Evolutionary conservation across 306 rosid species (phyloP), one percentile per base, ranked within the genome.

Genomic region (Spatholobus suberectus): DNA sequence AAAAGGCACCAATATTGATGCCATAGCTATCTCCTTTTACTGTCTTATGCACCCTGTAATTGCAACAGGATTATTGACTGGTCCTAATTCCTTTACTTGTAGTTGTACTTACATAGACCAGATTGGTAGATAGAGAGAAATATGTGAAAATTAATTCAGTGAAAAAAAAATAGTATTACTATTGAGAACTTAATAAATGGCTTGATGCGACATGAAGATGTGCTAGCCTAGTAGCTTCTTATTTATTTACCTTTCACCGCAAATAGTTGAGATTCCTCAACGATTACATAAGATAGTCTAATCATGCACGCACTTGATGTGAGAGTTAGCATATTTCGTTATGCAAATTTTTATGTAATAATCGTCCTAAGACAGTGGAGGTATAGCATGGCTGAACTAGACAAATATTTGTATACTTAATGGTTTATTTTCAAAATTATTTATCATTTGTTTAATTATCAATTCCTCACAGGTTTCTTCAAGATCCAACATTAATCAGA

Each of bases 1-100:
- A 78, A 87, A 80, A 81, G 77, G 81, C 85, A 61, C 83, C 86
- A 70, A 76, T 51, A 21, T 84, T 84, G 86, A 92, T 92, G 91
- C 91, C 91, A 71, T 54, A 20, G 6, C 83, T 73, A 20, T 73
- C 73, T 77, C 77, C 76, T 81, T 87, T 84, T 65, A 46, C 81
- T 49, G 65, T 86, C 38, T 58, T 37, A 75, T 34, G 20, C 73
- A 75, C 83, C 35, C 47, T 57, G 52, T 46, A 43, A 32, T 63
- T 73, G 29, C 77, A 34, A 85, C 76, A 57, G 38, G 81, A 70
- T 55, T 59, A 82, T 88, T 81, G 84, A 85, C 90, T 79, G 40
- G 80, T 66, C 84, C 54, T 69, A 26, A 63, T 80, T 65, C 54
- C 70, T 74, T 44, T 58, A 8, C 73, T 73, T 62, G 24, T 78